A percentile compares a stretch with the other conserved stretches of the same genome.
Conservation (phyloP, 2,329 filamentous ascomycete species). For the Phialocephala subalpina region DNA sequence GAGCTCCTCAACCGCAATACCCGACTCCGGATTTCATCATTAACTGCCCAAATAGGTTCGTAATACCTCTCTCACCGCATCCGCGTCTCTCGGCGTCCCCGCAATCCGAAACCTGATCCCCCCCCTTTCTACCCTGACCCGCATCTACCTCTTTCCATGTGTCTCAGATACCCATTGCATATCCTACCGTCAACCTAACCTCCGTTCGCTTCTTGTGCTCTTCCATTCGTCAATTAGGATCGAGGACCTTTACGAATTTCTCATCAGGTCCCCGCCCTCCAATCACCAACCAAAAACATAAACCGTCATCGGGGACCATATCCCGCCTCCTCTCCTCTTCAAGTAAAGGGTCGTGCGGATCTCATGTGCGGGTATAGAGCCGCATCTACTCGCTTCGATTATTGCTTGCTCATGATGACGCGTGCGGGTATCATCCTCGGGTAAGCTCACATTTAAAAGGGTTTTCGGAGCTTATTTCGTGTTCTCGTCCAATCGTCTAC, state of each 20-base stretch:
- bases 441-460: not conserved
- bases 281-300: not conserved
- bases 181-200: not conserved
- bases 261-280: not conserved
- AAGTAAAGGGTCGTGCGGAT: not conserved
- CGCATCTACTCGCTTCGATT: not conserved
- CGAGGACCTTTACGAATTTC: not conserved
- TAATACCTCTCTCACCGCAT: not conserved
- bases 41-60: not conserved
- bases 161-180: not conserved
- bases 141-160: not conserved
- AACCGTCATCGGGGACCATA: not conserved
- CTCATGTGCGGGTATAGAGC: not conserved
- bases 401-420: too few species aligned
- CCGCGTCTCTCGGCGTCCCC: not conserved
- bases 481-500: not conserved
- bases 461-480: not conserved
- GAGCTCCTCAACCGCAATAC: not conserved
- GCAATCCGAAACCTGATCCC: not conserved
- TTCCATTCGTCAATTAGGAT: not conserved
- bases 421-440: constrained; percentile 9
- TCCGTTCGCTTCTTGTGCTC: not conserved
- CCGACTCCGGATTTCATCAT: not conserved
- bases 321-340: not conserved
- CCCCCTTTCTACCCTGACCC: not conserved